Base-by-base conservation (phyloP, 192 early-diverging fungal genomes). In the Spizellomyces punctatus region DNA sequence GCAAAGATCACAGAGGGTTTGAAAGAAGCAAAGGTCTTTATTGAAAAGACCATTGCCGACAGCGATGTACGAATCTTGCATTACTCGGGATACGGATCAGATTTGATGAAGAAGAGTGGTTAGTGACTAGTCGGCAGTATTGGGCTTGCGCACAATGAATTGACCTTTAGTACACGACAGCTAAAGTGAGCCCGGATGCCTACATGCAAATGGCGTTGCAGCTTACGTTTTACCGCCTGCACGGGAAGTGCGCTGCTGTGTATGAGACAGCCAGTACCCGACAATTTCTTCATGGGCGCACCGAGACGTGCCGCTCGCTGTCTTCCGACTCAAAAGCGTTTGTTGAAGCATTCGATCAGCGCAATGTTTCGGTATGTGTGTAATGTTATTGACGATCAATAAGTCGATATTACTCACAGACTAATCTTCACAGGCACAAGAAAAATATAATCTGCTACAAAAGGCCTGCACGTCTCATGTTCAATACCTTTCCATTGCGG, bases 221-320 rank as follows among this genome's bases (percentile, higher is more conserved):
- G 76, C 81, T 95, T 6, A 89, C 90, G 0, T 97, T 89, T 76
- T 93, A 86, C 79, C 89, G 90, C 67, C 63, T 91, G 16, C 91
- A 94, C 63, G 75, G 81, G 10, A 67, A 76, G 14, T 75, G 85
- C 58, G 85, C 89, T 8, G 78, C 92, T 2, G 91, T 91, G 4
- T 97, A 97, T 72, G 95, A 97, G 76, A 92, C 95, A 14, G 91
- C 88, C 7, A 86, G 86, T 50, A 95, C 93, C 5, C 84, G 95
- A 21, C 78, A 90, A 64, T 97, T 86, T 77, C 67, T 88, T 56
- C 89, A 89, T 63, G 95, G 95, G 17, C 85, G 95, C 19, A 97
- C 95, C 0, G 95, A 95, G 69, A 95, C 94, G 0, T 91, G 88
- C 57, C 84, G 95, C 17, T 90, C 92, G 9, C 78, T 93, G 16